Evolutionary conservation across 805 yeast species (phyloP).

Genomic region (Jamesozyma spencerorum): DNA sequence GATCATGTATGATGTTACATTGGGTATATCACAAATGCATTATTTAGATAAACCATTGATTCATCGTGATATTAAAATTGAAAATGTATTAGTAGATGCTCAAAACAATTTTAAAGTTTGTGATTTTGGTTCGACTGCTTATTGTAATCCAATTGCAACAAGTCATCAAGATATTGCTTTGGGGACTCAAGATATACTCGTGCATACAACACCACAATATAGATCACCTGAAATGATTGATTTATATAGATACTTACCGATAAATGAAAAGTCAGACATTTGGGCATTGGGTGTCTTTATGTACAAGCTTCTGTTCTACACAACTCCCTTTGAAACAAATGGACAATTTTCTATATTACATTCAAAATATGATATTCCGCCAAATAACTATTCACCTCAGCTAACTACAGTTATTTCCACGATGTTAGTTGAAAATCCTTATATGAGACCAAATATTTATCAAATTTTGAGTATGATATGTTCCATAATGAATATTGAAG

Average conservation of each 20-base stretch:
- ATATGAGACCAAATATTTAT: constrained; percentile 74
- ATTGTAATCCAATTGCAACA: constrained; percentile 40
- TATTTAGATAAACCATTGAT: constrained; percentile 54
- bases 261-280: constrained; percentile 86
- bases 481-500: constrained; percentile 46
- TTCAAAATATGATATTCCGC: constrained; percentile 72
- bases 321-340: constrained; percentile 83
- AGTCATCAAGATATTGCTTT: constrained; percentile 70
- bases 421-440: constrained; percentile 76
- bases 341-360: constrained; percentile 82
- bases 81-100: constrained; percentile 76
- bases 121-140: constrained; percentile 85
- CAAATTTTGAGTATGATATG: constrained; percentile 64
- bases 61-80: constrained; percentile 91
- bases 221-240: constrained; percentile 96
- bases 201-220: constrained; percentile 93
- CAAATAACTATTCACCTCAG: constrained; percentile 62
- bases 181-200: constrained; percentile 75
- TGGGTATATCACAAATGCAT: constrained; percentile 84
- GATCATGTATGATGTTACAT: constrained; percentile 73
- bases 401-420: constrained; percentile 67
- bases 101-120: constrained; percentile 68
- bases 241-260: constrained; percentile 68
- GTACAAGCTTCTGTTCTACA: constrained; percentile 83
- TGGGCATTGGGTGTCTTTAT: constrained; percentile 95